Percentiles rank a stretch among this genome's conserved stretches.
Conservation (phyloP, 2,329 filamentous ascomycete genomes). For the Venturia pyrina region DNA sequence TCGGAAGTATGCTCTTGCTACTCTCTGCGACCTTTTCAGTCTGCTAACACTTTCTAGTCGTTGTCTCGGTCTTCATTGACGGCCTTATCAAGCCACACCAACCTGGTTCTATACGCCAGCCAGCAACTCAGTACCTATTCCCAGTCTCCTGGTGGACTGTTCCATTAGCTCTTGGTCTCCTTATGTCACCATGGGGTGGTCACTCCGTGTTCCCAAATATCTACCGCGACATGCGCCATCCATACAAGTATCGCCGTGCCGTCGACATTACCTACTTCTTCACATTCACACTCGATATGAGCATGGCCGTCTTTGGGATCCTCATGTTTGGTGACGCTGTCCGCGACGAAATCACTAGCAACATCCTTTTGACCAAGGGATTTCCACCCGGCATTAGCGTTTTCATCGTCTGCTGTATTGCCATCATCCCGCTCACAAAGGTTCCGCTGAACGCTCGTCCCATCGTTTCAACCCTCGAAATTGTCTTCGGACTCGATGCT, state of each 20-base stretch:
- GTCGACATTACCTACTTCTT: slow-evolving; percentile 76
- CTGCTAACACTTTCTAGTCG: slow-evolving; percentile 44
- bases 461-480: slow-evolving; percentile 75
- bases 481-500: slow-evolving; percentile 62
- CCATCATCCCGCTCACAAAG: slow-evolving; percentile 90
- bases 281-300: slow-evolving; percentile 73
- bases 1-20: slow-evolving; percentile 58
- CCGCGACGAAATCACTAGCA: slow-evolving; percentile 80
- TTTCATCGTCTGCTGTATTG: slow-evolving; percentile 75
- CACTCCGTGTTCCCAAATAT: slow-evolving; percentile 77
- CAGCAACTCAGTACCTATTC: slow-evolving; percentile 70
- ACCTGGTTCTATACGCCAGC: slow-evolving; percentile 75
- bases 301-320: slow-evolving; percentile 73
- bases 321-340: slow-evolving; percentile 94
- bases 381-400: slow-evolving; percentile 68
- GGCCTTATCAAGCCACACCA: slow-evolving; percentile 71
- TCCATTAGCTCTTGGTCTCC: slow-evolving; percentile 77
- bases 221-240: slow-evolving; percentile 69
- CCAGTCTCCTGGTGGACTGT: slow-evolving; percentile 80
- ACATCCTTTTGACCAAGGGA: slow-evolving; percentile 64
- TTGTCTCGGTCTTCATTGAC: slow-evolving; percentile 72
- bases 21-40: background rate
- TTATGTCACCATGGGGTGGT: slow-evolving; percentile 74
- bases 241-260: slow-evolving; percentile 66
- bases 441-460: slow-evolving; percentile 77